Conservation (phyloP, 768 basidiomycete genomes). For the Trametes cubensis region DNA sequence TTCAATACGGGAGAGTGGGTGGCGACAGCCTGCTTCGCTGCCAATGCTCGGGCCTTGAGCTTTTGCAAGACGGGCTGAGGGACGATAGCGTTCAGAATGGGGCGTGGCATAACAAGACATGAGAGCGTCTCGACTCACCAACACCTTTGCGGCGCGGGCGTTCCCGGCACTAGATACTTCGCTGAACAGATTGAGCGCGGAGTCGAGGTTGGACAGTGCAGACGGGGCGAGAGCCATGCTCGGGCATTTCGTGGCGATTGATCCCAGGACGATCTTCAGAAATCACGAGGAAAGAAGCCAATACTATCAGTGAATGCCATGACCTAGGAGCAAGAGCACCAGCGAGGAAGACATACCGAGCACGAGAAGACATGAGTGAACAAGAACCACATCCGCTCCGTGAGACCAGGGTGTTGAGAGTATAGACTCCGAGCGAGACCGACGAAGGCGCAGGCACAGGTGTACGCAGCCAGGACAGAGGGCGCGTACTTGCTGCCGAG, state of each 20-base stretch:
- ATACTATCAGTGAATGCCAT: background rate
- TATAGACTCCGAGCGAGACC: constrained; percentile 65
- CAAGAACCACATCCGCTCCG: constrained; percentile 73
- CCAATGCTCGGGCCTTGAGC: constrained; percentile 51
- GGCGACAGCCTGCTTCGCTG: constrained; percentile 23
- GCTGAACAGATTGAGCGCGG: constrained; percentile 59
- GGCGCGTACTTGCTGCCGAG: constrained; percentile 70
- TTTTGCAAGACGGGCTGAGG: constrained; percentile 63
- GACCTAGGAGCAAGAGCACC: background rate
- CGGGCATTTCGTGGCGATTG: constrained; percentile 63
- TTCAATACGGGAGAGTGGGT: constrained; percentile 18
- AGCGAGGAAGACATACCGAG: constrained; percentile 43
- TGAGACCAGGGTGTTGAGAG: constrained; percentile 65
- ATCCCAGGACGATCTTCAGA: constrained; percentile 65
- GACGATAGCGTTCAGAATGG: background rate
- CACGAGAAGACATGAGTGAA: constrained; percentile 77
- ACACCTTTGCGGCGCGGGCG: constrained; percentile 57
- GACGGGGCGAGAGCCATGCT: constrained; percentile 66
- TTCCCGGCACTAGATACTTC: constrained; percentile 48
- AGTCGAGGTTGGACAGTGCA: constrained; percentile 68
- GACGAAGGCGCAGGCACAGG: constrained; percentile 69
- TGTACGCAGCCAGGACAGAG: constrained; percentile 70
- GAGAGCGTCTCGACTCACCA: constrained; percentile 44
- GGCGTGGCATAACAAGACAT: background rate
- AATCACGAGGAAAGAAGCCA: background rate